Base-by-base conservation (phyloP, 1,139 yeast genomes). In the Yamadazyma triangularis region DNA sequence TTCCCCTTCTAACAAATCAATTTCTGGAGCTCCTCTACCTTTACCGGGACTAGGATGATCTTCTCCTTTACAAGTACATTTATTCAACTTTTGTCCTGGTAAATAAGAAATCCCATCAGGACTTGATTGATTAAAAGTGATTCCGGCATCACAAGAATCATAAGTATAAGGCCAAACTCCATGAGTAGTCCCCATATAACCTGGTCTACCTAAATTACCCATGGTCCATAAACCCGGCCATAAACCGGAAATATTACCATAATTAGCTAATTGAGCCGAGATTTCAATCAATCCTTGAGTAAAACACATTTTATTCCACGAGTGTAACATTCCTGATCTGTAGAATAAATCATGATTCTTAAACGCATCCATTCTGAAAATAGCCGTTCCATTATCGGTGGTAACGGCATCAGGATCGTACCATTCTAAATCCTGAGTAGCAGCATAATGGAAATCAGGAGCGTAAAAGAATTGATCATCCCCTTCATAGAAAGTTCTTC, bases 181-280 rank as follows among this genome's bases (percentile, higher is more conserved):
- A 27, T 84, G 91, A 4, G 94, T 74, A 7, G 86, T 58, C 3
- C 89, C 88, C 51, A 77, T 53, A 52, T 72, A 85, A 9, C 95
- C 95, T 0, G 95, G 87, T 44, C 95, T 71, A 19, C 84, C 95
- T 36, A 86, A 62, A 47, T 86, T 86, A 28, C 95, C 95, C 70
- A 86, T 68, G 2, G 91, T 71, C 95, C 95, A 86, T 34, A 84
- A 52, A 58, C 94, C 95, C 1, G 95, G 95, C 95, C 95, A 86
- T 35, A 85, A 61, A 25, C 95, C 95, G 8, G 77, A 67, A 15
- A 77, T 66, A 35, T 73, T 62, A 40, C 89, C 89, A 40, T 69
- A 73, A 36, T 82, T 81, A 12, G 95, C 91, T 38, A 86, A 57
- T 41, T 73, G 67, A 1, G 85, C 87, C 5, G 85, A 76, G 8